Evolutionary conservation across 768 basidiomycete species (phyloP).

Genomic region (Boletus edulis): DNA sequence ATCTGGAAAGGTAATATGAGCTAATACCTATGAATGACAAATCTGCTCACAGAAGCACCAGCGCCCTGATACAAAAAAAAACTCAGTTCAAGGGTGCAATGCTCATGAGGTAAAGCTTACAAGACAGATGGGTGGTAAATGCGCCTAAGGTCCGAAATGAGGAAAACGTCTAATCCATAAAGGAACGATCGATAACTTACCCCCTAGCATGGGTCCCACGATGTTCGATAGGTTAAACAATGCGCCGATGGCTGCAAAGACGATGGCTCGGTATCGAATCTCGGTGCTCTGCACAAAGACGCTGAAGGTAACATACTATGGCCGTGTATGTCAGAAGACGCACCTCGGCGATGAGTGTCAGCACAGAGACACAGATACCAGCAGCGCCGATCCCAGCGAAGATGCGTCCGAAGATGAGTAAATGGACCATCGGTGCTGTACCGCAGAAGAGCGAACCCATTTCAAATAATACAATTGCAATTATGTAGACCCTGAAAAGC

Average conservation of each 20-base stretch:
- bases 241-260: conserved; percentile 11
- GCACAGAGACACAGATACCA: conserved; percentile 40
- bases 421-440: conserved; percentile 54
- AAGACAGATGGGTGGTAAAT: conserved; percentile 10
- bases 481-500: conserved; percentile 39
- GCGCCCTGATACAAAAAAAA: conserved; percentile 5
- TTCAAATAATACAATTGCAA: conserved; percentile 8
- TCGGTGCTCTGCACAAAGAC: conserved; percentile 1
- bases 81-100: neutral
- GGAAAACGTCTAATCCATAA: neutral
- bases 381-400: conserved; percentile 68
- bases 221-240: conserved; percentile 9
- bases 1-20: conserved; percentile 3
- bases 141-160: conserved; percentile 6
- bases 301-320: neutral
- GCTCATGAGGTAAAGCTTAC: neutral
- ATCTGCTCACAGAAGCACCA: conserved; percentile 18
- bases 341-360: conserved; percentile 13
- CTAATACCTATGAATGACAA: neutral
- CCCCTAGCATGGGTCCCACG: conserved; percentile 12
- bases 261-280: conserved; percentile 6
- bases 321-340: neutral
- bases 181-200: neutral
- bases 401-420: conserved; percentile 65
- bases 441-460: conserved; percentile 62